Base-by-base conservation (phyloP, 495 filamentous ascomycete genomes). In the Friedmanniomyces simplex region DNA sequence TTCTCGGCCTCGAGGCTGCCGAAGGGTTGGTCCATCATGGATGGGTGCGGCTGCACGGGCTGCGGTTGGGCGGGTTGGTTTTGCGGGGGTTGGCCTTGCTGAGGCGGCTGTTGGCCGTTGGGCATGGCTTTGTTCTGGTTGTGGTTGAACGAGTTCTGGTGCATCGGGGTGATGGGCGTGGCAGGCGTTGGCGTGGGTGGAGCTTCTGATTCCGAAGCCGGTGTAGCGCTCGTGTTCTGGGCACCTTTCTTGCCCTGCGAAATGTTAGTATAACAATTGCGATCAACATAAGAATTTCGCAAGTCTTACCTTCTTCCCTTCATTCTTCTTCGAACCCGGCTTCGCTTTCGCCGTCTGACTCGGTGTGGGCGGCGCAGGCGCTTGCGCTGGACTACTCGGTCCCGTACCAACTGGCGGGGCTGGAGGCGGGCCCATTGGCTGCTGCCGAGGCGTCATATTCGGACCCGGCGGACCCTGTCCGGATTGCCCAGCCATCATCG, bases 101-200 rank as follows among this genome's bases (percentile, higher is more conserved):
- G 72, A 52, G 78, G 68, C 2, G 69, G 63, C 25, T 63, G 72
- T 25, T 78, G 76, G 34, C 75, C 72, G 58, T 76, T 79, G 16
- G 67, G 68, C 41, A 68, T 68, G 53, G 71, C 70, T 36, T 75
- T 72, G 43, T 75, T 77, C 66, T 80, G 80, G 42, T 77, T 78
- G 55, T 76, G 74, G 62, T 77, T 79, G 62, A 82, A 87, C 2
- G 81, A 81, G 18, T 77, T 72, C 2, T 76, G 72, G 69, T 90
- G 82, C 63, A 82, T 80, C n/a, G 91, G 87, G 4, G 88, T 96
- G 57, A 89, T 88, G 0, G 91, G 91, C 1, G 89, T 91, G 4
- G 85, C 79, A 0, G 89, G 88, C 1, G 88, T 88, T 13, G 87
- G 86, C 8, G 86, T 86, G 32, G 88, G 85, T 7, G 84, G 80